These are phyloP conservation scores for Arthroderma uncinatum DNA, from an alignment of 2,329 filamentous ascomycete species.

Conservation along the genomic window DNA sequence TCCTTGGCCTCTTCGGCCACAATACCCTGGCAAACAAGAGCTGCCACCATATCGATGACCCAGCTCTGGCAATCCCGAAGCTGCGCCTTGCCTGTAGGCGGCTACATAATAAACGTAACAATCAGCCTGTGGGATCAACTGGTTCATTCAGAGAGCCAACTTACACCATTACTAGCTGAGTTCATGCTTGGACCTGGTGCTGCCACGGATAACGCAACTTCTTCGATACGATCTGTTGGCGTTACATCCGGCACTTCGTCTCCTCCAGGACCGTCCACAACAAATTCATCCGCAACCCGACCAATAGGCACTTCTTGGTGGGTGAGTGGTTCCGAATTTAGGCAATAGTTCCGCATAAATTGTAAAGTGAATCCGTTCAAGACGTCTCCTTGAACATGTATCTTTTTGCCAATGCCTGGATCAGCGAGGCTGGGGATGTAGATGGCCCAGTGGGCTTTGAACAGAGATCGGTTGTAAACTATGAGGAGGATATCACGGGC, in stretches of 20 bases:
- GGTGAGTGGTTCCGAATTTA: conserved; percentile 3
- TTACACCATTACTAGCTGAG: conserved; percentile 9
- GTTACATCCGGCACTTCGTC: conserved; percentile 4
- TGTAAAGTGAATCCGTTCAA: conserved; percentile 15
- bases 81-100: conserved; percentile 14
- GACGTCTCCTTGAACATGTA: conserved; percentile 19
- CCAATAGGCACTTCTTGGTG: not conserved
- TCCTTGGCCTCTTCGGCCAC: not conserved
- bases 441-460: conserved; percentile 21
- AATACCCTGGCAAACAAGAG: conserved; percentile 14
- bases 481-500: conserved; percentile 16
- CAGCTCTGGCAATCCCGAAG: conserved; percentile 21
- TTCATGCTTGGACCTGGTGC: conserved; percentile 18
- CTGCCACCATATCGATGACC: conserved; percentile 16
- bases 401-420: conserved; percentile 16
- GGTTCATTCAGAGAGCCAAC: not conserved
- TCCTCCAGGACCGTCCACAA: not conserved
- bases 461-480: conserved; percentile 18
- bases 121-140: not conserved
- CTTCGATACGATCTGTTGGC: conserved; percentile 15
- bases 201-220: conserved; percentile 15
- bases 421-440: conserved; percentile 16
- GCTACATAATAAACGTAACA: conserved; percentile 11
- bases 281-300: not conserved
- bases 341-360: conserved; percentile 18